Conservation (phyloP, 805 yeast genomes). For the Starmerella apicola region DNA sequence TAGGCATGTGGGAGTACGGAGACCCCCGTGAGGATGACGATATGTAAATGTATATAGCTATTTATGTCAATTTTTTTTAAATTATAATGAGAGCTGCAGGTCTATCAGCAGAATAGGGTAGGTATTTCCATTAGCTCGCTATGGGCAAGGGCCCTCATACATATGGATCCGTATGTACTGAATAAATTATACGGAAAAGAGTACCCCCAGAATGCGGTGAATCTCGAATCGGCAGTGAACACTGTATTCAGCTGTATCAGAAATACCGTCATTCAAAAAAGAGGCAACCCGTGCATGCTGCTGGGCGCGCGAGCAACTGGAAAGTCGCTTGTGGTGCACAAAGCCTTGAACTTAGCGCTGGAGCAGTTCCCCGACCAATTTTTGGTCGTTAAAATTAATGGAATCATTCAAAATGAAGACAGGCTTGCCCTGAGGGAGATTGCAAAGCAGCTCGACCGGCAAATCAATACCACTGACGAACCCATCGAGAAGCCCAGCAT, state of each 20-base stretch:
- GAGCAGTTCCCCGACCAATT: conserved; percentile 35
- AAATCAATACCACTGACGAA: conserved; percentile 22
- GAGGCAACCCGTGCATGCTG: conserved; percentile 69
- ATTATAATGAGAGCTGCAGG: too few relatives aligned
- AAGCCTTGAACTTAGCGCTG: conserved; percentile 39
- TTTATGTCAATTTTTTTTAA: too few relatives aligned
- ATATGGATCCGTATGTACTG: conserved; percentile 21
- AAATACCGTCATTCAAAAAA: conserved; percentile 52
- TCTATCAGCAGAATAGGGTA: too few relatives aligned
- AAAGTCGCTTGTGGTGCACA: conserved; percentile 51
- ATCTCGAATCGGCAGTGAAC: conserved; percentile 29
- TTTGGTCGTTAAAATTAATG: conserved; percentile 53
- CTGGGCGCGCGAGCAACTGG: conserved; percentile 76
- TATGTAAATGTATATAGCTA: conserved; percentile 11
- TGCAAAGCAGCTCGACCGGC: conserved; percentile 64
- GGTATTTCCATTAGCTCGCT: too few relatives aligned
- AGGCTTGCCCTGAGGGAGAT: conserved; percentile 69
- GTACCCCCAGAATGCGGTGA: conserved; percentile 24
- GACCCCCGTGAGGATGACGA: conserved; percentile 52
- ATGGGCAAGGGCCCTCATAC: too few relatives aligned
- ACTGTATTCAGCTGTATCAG: conserved; percentile 49
- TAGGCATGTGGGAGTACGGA: conserved; percentile 68
- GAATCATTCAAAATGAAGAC: conserved; percentile 63
- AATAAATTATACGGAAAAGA: conserved; percentile 24
- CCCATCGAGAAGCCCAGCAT: conserved; percentile 25